Evolutionary conservation across 2,329 filamentous ascomycete genomes (phyloP), one percentile per base, ranked within the genome.

Genomic region (Ascochyta clinopodiicola): DNA sequence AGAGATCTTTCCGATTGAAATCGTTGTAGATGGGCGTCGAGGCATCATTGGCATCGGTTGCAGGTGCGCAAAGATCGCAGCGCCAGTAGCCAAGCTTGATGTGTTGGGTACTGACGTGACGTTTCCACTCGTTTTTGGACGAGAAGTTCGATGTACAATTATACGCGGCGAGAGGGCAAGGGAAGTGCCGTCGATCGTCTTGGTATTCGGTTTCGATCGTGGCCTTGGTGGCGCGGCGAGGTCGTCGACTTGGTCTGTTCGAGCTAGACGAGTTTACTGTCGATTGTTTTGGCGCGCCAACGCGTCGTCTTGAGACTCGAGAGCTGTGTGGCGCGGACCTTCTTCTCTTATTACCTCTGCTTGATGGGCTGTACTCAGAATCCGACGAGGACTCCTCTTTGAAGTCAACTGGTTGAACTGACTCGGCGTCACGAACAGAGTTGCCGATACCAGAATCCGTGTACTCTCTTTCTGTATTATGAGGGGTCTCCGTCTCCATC

Each of bases 41-140:
- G 17, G 66, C 57, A 49, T 75, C 69, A 36, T 65, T 60, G 12
- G 71, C 62, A 34, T 74, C 73, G 17, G 70, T 63, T n/a, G 61
- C 70, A n/a, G 55, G 73, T 7, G 75, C 69, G 57, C 85, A 88
- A 29, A 89, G 79, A 61, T 87, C 83, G 77, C 93, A 98, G 53
- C 88, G 81, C 85, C 88, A 97, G 76, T 87, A 90, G 39, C 84
- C 79, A 3, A 91, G 80, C 49, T 88, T 84, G 21, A 96, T 80
- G 70, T 98, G 94, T 70, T 96, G 90, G 0, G 89, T 90, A 29
- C 81, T 79, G 66, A 94, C 86, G 71, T 98, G 94, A 0, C 94
- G 86, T 75, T 97, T 97, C 94, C 94, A 97, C 74, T 97, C 93
- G 71, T 96, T 96, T 78, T 96, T 96, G 63, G 84, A 88, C 3